Percentiles rank a stretch among this genome's conserved stretches.
Evolutionary conservation across 352 stramenopile species (phyloP).

Genomic region (Globisporangium barbulae): DNA sequence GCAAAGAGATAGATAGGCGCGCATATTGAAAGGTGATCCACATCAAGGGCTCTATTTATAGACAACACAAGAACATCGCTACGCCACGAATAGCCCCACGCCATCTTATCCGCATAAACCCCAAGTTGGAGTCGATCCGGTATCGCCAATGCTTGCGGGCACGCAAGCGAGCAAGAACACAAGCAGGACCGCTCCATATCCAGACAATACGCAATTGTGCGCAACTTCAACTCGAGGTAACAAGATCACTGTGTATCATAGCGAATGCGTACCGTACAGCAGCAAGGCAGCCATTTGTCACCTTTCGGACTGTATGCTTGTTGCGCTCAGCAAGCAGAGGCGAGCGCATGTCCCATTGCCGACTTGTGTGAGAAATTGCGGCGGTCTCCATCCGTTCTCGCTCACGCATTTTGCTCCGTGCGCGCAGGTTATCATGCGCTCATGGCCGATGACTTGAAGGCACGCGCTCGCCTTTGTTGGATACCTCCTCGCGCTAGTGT

Average conservation of each 20-base stretch:
- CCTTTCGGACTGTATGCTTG: background rate
- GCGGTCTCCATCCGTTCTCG: too few species aligned
- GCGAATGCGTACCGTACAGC: constrained; percentile 1
- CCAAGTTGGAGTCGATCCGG: background rate
- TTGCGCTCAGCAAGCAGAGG: constrained; percentile 3
- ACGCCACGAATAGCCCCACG: constrained; percentile 3
- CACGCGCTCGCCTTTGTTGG: constrained; percentile 2
- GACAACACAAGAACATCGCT: background rate
- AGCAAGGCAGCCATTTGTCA: constrained; percentile 9
- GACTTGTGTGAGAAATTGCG: constrained; percentile 1
- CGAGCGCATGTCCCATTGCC: constrained; percentile 1
- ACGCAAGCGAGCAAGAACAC: background rate
- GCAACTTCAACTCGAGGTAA: constrained; percentile 4
- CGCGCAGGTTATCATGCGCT: background rate
- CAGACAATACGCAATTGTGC: background rate
- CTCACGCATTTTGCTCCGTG: background rate
- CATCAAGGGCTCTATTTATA: background rate
- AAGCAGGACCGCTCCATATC: too few species aligned
- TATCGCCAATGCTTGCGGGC: background rate
- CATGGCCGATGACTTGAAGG: background rate
- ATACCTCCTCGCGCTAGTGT: background rate
- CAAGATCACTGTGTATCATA: constrained; percentile 1
- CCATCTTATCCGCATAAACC: background rate
- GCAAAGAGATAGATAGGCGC: background rate
- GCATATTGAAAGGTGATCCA: background rate